phyloP scores from a whole-genome alignment of 352 stramenopile species.

The Phytophthora macrochlamydospora region DNA sequence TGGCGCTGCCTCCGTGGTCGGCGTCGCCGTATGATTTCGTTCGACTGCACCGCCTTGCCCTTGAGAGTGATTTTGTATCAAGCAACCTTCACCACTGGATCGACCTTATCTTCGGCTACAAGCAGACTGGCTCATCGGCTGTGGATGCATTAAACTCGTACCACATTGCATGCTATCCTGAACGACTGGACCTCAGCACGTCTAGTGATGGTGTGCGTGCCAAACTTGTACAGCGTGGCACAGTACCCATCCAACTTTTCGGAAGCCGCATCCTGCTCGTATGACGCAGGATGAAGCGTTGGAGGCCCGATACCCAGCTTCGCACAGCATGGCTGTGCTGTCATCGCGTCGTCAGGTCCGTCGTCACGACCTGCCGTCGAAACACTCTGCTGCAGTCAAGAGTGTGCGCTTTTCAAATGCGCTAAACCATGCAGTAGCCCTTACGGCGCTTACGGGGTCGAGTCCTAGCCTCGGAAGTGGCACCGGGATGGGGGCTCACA shows the following conservation, averaged over 20 bases:
- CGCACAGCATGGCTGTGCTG: slow-evolving; percentile 71
- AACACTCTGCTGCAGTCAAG: slow-evolving; percentile 67
- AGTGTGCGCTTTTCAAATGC: slow-evolving; percentile 84
- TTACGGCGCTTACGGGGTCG: slow-evolving; percentile 45
- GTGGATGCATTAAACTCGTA: slow-evolving; percentile 94
- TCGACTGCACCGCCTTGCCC: slow-evolving; percentile 92
- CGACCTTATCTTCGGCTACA: slow-evolving; percentile 99
- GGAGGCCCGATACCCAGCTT: slow-evolving; percentile 72
- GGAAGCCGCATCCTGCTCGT: slow-evolving; percentile 67
- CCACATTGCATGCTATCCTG: slow-evolving; percentile 81
- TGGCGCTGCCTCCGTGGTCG: slow-evolving; percentile 96
- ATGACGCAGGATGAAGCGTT: slow-evolving; percentile 83
- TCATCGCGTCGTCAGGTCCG: slow-evolving; percentile 83
- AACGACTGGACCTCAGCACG: slow-evolving; percentile 69
- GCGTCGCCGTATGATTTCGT: slow-evolving; percentile 97
- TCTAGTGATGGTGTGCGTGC: slow-evolving; percentile 63
- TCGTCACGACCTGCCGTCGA: slow-evolving; percentile 77
- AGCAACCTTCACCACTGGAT: slow-evolving; percentile 98
- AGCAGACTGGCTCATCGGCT: slow-evolving; percentile 91
- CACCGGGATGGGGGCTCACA: slow-evolving; percentile 75
- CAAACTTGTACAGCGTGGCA: slow-evolving; percentile 76
- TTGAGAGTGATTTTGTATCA: slow-evolving; percentile 99
- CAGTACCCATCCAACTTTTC: slow-evolving; percentile 81
- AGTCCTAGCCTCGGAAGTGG: slow-evolving; percentile 66
- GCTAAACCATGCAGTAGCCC: slow-evolving; percentile 61